Base-by-base conservation (phyloP, 1,284 basidiomycete species). In the Cryptococcus sp. region DNA sequence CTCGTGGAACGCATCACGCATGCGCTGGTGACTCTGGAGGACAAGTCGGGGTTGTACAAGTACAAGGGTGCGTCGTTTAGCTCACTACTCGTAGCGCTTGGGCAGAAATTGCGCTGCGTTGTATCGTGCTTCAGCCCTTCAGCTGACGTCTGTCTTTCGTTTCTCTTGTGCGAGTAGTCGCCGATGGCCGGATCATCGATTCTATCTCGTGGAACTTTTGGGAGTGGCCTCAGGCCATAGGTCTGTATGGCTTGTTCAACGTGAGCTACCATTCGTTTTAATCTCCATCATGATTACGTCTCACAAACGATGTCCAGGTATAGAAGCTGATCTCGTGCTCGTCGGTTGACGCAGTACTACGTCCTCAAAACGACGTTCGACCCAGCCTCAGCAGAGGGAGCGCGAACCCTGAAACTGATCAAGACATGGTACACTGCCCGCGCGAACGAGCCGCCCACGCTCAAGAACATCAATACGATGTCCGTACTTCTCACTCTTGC, bases 381-480 rank as follows among this genome's bases (percentile, higher is more conserved):
- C 35, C 58, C 59, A 11, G 41, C 57, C 3, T 55, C 52, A 1
- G 17, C 62, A 15, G 22, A 45, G 13, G 56, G 56, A 8, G 41
- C 45, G 3, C 45, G 50, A 20, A 58, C 57, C 1, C 62, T 65
- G 39, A 31, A 55, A 35, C 20, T 59, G 11, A 56, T 65, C 46
- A 56, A 65, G 46, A 46, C 45, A 15, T 62, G 61, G 61, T 65
- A 60, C 58, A 51, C 40, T 20, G 57, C 54, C 47, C 53, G 57
- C 38, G 46, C 45, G 15, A 15, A 10, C 22, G 56, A 57, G 31
- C 47, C 47, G 23, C 41, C 82, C 81, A 17, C 83, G 7, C 82
- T 82, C n/a, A 85, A 85, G 80, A 86, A 86, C 68, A 83, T 86
- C 59, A 85, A 85, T 68, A 85, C 84, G 2, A 84, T 85, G 83